Conservation (phyloP, 2,329 filamentous ascomycete species). For the Acarospora socialis region DNA sequence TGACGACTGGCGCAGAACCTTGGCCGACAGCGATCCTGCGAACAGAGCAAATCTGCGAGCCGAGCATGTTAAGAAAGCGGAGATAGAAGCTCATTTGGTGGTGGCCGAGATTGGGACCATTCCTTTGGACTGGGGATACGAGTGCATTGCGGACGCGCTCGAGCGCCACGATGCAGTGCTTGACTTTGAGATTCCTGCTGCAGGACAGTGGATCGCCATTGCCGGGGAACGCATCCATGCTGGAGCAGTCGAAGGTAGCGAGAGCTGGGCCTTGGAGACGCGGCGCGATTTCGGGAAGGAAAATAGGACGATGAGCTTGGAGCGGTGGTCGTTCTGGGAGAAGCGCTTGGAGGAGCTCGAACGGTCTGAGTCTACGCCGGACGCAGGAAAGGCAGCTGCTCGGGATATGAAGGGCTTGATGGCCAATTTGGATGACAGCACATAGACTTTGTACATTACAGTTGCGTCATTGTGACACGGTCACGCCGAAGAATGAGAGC, state of each 20-base stretch:
- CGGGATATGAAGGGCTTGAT: too few species aligned
- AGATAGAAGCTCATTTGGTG: not conserved
- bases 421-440: too few species aligned
- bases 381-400: constrained; percentile 1
- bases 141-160: constrained; percentile 10
- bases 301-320: not conserved
- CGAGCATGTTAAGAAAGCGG: constrained; percentile 11
- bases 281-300: not conserved
- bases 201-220: constrained; percentile 6
- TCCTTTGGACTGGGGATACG: constrained; percentile 10
- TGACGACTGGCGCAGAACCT: constrained; percentile 1
- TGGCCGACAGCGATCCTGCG: constrained; percentile 1
- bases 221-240: constrained; percentile 5
- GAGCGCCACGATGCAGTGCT: constrained; percentile 6
- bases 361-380: not conserved
- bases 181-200: constrained; percentile 8
- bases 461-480: too few species aligned
- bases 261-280: constrained; percentile 7
- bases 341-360: constrained; percentile 1
- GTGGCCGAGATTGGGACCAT: constrained; percentile 3
- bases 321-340: constrained; percentile 2
- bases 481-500: too few species aligned
- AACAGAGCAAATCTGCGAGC: constrained; percentile 8
- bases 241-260: constrained; percentile 4
- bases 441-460: too few species aligned